phyloP scores from a whole-genome alignment of 2,329 filamentous ascomycete species.

The Macrophomina phaseolina region DNA sequence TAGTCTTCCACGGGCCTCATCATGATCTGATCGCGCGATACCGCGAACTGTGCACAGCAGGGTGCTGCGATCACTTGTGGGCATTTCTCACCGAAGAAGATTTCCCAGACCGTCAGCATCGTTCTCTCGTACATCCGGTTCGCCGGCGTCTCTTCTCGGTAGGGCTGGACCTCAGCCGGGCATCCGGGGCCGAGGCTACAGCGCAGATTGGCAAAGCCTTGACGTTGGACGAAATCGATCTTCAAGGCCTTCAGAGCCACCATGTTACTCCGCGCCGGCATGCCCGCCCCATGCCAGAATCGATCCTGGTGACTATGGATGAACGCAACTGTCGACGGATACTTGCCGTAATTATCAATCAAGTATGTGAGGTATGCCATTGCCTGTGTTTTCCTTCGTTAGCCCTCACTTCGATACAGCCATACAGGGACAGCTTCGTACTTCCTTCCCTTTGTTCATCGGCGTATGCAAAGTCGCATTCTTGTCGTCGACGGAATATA shows the following conservation, averaged over 20 bases:
- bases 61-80: constrained; percentile 31
- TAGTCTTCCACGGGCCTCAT: constrained; percentile 39
- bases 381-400: constrained; percentile 15
- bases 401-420: background rate
- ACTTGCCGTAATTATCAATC: constrained; percentile 35
- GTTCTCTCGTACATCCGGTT: constrained; percentile 29
- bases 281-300: constrained; percentile 29
- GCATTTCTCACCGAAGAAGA: constrained; percentile 29
- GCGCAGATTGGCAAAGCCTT: constrained; percentile 49
- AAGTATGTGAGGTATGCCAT: constrained; percentile 37
- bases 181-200: constrained; percentile 47
- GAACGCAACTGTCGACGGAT: constrained; percentile 33
- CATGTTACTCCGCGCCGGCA: constrained; percentile 24
- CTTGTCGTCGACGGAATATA: constrained; percentile 30
- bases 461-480: constrained; percentile 29
- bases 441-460: constrained; percentile 34
- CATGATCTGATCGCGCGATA: constrained; percentile 37
- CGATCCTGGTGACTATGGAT: constrained; percentile 30
- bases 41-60: constrained; percentile 38
- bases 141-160: constrained; percentile 33
- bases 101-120: constrained; percentile 33
- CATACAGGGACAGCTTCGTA: background rate
- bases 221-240: constrained; percentile 42
- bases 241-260: constrained; percentile 37
- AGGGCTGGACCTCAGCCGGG: constrained; percentile 46